Percentiles rank a stretch among this genome's conserved stretches.
phyloP scores from a whole-genome alignment of 2,329 filamentous ascomycete species.

The Penicillium sp. region DNA sequence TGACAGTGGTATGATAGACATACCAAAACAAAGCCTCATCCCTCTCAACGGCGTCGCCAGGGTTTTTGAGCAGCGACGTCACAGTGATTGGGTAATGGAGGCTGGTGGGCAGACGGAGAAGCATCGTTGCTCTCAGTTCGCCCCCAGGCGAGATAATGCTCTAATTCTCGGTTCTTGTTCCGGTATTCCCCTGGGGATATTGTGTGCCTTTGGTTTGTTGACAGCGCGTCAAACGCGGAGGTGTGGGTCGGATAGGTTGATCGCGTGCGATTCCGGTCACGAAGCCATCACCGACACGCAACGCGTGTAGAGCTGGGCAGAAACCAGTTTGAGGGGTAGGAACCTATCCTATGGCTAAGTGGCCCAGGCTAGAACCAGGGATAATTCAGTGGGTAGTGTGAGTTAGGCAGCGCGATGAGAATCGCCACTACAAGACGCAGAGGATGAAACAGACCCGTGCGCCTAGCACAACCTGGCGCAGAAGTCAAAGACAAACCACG shows the following conservation, averaged over 20 bases:
- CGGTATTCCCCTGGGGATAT: neutral
- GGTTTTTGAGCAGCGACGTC: slow-evolving; percentile 74
- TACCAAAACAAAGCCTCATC: slow-evolving; percentile 81
- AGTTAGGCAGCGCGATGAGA: slow-evolving; percentile 9
- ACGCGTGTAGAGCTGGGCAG: slow-evolving; percentile 15
- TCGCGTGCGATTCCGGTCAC: slow-evolving; percentile 24
- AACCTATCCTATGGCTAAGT: neutral
- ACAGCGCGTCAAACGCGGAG: slow-evolving; percentile 5
- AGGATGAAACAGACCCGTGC: slow-evolving; percentile 11
- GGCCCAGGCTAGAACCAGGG: neutral
- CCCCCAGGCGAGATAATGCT: slow-evolving; percentile 13
- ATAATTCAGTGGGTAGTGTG: slow-evolving; percentile 1
- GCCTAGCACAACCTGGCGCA: slow-evolving; percentile 17
- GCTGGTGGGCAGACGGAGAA: slow-evolving; percentile 50
- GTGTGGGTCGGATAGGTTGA: slow-evolving; percentile 12
- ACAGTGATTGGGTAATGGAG: slow-evolving; percentile 93
- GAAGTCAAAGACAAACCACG: slow-evolving; percentile 4
- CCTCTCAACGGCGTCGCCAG: slow-evolving; percentile 72
- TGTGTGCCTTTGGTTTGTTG: neutral
- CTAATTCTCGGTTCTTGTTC: neutral
- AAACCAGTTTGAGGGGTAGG: neutral
- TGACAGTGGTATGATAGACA: slow-evolving; percentile 74
- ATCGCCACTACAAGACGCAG: slow-evolving; percentile 21
- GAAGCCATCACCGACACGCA: slow-evolving; percentile 24
- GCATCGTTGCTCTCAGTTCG: slow-evolving; percentile 37